Evolutionary conservation across 306 rosid species (phyloP), one percentile per base, ranked within the genome.

Genomic region (Lathyrus tuberosus): DNA sequence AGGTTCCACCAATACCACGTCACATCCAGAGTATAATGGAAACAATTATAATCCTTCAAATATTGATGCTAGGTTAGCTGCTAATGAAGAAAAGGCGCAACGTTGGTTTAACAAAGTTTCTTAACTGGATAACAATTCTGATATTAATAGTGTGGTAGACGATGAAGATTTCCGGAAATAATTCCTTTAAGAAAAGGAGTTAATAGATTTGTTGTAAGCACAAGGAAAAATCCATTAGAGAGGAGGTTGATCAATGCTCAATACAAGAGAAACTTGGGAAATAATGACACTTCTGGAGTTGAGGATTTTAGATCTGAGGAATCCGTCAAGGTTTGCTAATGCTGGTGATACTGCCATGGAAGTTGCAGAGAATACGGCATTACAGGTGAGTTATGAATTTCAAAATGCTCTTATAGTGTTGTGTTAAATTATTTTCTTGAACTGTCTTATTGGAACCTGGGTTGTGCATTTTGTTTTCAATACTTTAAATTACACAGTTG

Each of bases 81-180:
- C 89, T 31, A 94, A 94, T 80, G 97, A 88, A 80, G 97, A 88
- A 90, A 89, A 92, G 84, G 96, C 96, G 18, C 93, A 80, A 31
- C 88, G 88, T 58, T 92, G 98, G 98, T 92, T 92, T 67, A 85
- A 80, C 70, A 92, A 92, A 82, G 84, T 94, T 83, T 87, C 97
- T 77, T 96, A 94, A 82, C 84, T 80, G 60, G 97, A 87, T 71
- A 67, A 76, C 71, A 49, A 76, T 56, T 78, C 95, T 70, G 92
- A 88, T 76, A 82, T 85, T 79, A 83, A 76, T 65, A 76, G 69
- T 69, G 73, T 77, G 31, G 65, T 85, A 38, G 54, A 86, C 24
- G 92, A 94, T 79, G 91, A 88, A 53, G 97, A 94, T 93, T 88
- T 76, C 98, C 98, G 14, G 97, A 90, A 84, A 93, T 93, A 82